Percentiles rank a stretch among this genome's conserved stretches.
These are phyloP conservation scores for Takashimella tepidaria DNA, from an alignment of 1,284 basidiomycete genomes.

Conservation along the genomic window DNA sequence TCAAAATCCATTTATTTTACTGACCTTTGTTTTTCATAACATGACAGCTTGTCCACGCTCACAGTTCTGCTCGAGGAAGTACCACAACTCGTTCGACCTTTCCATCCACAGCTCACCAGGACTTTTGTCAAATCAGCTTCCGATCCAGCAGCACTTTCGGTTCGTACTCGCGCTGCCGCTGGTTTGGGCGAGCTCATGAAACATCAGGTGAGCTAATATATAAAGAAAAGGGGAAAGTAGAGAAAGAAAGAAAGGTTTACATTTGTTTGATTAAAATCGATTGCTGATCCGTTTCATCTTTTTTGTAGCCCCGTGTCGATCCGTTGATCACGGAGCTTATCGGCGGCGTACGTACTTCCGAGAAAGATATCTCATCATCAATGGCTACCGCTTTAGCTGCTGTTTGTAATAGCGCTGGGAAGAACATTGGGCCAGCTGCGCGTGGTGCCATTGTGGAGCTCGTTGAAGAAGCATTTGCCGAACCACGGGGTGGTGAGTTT, in stretches of 20 bases:
- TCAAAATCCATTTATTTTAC: too few species aligned
- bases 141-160: slow-evolving; percentile 71
- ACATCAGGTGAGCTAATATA: slow-evolving; percentile 60
- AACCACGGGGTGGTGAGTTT: slow-evolving; percentile 60
- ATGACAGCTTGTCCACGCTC: slow-evolving; percentile 60
- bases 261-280: neutral
- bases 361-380: slow-evolving; percentile 70
- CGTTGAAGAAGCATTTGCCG: slow-evolving; percentile 71
- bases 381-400: slow-evolving; percentile 70
- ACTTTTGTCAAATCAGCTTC: slow-evolving; percentile 93
- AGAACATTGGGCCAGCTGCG: slow-evolving; percentile 72
- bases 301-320: slow-evolving; percentile 50
- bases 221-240: too few species aligned
- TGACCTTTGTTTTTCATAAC: slow-evolving; percentile 8
- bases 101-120: slow-evolving; percentile 96
- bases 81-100: slow-evolving; percentile 87
- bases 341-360: slow-evolving; percentile 53
- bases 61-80: slow-evolving; percentile 76
- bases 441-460: slow-evolving; percentile 68
- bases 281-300: neutral
- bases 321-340: slow-evolving; percentile 79
- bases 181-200: slow-evolving; percentile 91
- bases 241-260: too few species aligned
- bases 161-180: slow-evolving; percentile 74
- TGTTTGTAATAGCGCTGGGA: slow-evolving; percentile 66